These are phyloP conservation scores for Abrus precatorius DNA, from an alignment of 306 rosid species.

Conservation along the genomic window DNA sequence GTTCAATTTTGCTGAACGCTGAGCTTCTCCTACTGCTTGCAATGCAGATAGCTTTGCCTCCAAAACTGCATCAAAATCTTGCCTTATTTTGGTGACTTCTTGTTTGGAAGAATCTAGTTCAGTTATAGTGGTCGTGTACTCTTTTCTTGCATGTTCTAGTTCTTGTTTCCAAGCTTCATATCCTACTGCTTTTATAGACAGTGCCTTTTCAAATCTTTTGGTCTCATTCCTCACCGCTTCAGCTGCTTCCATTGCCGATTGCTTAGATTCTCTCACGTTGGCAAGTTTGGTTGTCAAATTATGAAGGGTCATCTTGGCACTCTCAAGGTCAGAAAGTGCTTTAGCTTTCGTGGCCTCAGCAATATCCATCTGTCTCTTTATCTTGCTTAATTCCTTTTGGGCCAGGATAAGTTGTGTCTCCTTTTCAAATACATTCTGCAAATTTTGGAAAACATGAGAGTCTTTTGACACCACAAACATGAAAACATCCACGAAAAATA, in stretches of 20 bases:
- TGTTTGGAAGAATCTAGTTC: slow-evolving; percentile 81
- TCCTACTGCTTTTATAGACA: slow-evolving; percentile 56
- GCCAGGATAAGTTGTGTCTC: slow-evolving; percentile 80
- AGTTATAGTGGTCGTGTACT: slow-evolving; percentile 54
- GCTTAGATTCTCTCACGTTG: slow-evolving; percentile 63
- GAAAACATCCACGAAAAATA: slow-evolving; percentile 7
- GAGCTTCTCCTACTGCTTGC: slow-evolving; percentile 84
- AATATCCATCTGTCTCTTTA: slow-evolving; percentile 59
- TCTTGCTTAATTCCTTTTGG: slow-evolving; percentile 65
- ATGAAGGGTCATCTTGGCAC: slow-evolving; percentile 61
- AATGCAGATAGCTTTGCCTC: slow-evolving; percentile 78
- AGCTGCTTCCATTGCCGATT: slow-evolving; percentile 67
- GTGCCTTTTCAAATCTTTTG: slow-evolving; percentile 58
- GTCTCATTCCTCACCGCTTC: slow-evolving; percentile 57
- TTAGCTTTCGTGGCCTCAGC: slow-evolving; percentile 58
- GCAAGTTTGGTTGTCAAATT: slow-evolving; percentile 64
- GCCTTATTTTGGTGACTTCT: slow-evolving; percentile 79
- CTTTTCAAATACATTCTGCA: slow-evolving; percentile 74
- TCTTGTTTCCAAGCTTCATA: slow-evolving; percentile 71
- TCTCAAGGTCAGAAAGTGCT: slow-evolving; percentile 74
- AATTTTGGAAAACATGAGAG: slow-evolving; percentile 16
- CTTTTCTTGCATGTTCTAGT: slow-evolving; percentile 67
- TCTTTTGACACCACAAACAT: slow-evolving; percentile 32
- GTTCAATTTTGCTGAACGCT: slow-evolving; percentile 64
- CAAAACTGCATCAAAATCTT: slow-evolving; percentile 81